Percentiles rank a stretch among this genome's conserved stretches.
Evolutionary conservation across 352 stramenopile genomes (phyloP).

Genomic region (Salisapilia sapeloensis): DNA sequence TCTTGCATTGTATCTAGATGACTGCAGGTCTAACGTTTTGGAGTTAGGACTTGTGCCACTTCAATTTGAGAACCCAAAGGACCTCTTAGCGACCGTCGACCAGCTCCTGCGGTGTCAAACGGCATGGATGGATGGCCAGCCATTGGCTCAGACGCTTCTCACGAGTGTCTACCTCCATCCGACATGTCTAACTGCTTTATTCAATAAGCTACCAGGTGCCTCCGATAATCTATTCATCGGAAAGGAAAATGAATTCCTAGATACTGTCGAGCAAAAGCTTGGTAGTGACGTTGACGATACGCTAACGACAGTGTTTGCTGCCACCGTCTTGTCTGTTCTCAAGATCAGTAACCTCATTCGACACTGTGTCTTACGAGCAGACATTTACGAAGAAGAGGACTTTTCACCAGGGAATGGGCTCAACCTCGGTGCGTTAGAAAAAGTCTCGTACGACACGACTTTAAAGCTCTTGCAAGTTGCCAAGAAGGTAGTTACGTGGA

Average conservation of each 20-base stretch:
- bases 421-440: conserved; percentile 28
- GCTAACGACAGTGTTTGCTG: conserved; percentile 55
- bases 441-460: conserved; percentile 16
- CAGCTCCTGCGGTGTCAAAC: conserved; percentile 56
- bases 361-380: conserved; percentile 72
- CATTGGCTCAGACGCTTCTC: conserved; percentile 77
- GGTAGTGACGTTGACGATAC: conserved; percentile 17
- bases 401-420: conserved; percentile 69
- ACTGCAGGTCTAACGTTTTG: neutral
- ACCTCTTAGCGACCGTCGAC: conserved; percentile 63
- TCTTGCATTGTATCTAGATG: neutral
- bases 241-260: no score
- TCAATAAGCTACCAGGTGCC: conserved; percentile 18
- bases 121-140: conserved; percentile 72
- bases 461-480: conserved; percentile 17
- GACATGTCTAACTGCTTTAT: conserved; percentile 52
- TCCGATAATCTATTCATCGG: conserved; percentile 11
- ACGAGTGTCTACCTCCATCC: conserved; percentile 82
- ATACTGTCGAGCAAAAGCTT: conserved; percentile 5
- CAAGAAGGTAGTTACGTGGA: no score
- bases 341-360: conserved; percentile 68
- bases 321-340: conserved; percentile 41
- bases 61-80: conserved; percentile 35
- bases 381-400: conserved; percentile 95
- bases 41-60: conserved; percentile 7